Conservation (phyloP, 2,329 filamentous ascomycete species). For the Triangularia verruculosa region DNA sequence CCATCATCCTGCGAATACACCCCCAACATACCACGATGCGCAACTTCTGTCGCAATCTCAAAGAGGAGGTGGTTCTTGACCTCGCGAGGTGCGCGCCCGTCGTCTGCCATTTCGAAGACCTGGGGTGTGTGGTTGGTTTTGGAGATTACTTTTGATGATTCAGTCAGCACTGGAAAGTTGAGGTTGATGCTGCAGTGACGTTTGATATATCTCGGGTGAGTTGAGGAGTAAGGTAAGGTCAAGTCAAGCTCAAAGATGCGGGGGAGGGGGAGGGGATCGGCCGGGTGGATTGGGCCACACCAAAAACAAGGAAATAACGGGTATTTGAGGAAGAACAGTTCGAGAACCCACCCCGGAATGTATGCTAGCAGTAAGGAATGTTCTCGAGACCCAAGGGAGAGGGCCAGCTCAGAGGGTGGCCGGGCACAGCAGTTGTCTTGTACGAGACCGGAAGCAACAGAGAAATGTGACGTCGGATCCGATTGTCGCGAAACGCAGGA, state of each 20-base stretch:
- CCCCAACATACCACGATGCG: slow-evolving; percentile 73
- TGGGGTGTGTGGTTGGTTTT: background rate
- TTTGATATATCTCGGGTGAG: too few relatives aligned
- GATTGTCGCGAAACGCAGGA: slow-evolving; percentile 9
- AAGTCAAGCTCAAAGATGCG: background rate
- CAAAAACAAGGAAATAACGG: background rate
- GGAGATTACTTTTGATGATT: slow-evolving; percentile 7
- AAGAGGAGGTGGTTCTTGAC: slow-evolving; percentile 96
- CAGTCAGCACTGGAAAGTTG: slow-evolving; percentile 10
- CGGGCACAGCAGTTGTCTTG: slow-evolving; percentile 15
- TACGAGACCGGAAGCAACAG: slow-evolving; percentile 15
- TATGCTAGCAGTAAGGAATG: slow-evolving; percentile 12
- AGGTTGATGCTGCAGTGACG: background rate
- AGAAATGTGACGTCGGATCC: slow-evolving; percentile 22
- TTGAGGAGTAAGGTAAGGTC: background rate
- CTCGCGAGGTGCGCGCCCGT: slow-evolving; percentile 55
- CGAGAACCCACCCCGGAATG: background rate
- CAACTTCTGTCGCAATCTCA: slow-evolving; percentile 94
- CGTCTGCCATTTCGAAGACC: slow-evolving; percentile 43
- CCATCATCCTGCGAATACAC: background rate
- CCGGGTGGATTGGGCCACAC: background rate
- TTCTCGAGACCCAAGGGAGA: slow-evolving; percentile 16
- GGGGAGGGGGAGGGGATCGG: background rate
- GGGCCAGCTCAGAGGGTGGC: background rate
- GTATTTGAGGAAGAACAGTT: slow-evolving; percentile 4